Evolutionary conservation across 352 stramenopile genomes (phyloP).

Genomic region (Stramenopiles sp.): DNA sequence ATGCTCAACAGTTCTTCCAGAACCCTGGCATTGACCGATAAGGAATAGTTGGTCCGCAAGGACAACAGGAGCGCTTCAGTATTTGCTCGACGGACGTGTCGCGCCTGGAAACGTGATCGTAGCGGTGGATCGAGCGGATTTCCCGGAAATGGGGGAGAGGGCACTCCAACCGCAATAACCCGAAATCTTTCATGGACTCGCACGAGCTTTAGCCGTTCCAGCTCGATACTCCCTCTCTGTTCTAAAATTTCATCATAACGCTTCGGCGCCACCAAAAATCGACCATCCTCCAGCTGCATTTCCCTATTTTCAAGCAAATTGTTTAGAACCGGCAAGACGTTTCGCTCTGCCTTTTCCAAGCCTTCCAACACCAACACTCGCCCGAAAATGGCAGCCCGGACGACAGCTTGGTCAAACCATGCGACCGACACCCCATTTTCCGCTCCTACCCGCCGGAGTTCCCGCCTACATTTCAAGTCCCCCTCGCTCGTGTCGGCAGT

Average conservation of each 20-base stretch:
- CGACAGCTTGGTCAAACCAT: conserved; percentile 70
- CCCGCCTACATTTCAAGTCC: conserved; percentile 39
- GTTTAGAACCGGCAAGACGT: conserved; percentile 88
- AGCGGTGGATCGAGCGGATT: conserved; percentile 56
- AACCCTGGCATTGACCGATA: not conserved
- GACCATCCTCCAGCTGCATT: conserved; percentile 77
- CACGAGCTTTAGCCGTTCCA: conserved; percentile 31
- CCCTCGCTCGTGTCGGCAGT: conserved; percentile 77
- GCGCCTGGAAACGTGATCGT: conserved; percentile 54
- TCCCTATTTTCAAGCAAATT: conserved; percentile 88
- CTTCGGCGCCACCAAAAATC: conserved; percentile 51
- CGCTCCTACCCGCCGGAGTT: conserved; percentile 28
- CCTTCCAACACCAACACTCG: conserved; percentile 79
- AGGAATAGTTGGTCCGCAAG: not conserved
- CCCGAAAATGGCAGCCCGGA: conserved; percentile 72
- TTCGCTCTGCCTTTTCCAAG: conserved; percentile 80
- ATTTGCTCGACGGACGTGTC: conserved; percentile 32
- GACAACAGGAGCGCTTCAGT: conserved; percentile 5
- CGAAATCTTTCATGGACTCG: conserved; percentile 73
- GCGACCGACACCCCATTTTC: conserved; percentile 25
- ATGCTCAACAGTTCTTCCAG: not conserved
- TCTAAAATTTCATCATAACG: conserved; percentile 24
- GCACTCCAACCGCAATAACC: conserved; percentile 66
- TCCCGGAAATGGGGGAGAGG: conserved; percentile 53
- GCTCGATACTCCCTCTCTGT: conserved; percentile 20